Conservation (phyloP, 2,329 filamentous ascomycete genomes). For the Ascochyta koolunga region DNA sequence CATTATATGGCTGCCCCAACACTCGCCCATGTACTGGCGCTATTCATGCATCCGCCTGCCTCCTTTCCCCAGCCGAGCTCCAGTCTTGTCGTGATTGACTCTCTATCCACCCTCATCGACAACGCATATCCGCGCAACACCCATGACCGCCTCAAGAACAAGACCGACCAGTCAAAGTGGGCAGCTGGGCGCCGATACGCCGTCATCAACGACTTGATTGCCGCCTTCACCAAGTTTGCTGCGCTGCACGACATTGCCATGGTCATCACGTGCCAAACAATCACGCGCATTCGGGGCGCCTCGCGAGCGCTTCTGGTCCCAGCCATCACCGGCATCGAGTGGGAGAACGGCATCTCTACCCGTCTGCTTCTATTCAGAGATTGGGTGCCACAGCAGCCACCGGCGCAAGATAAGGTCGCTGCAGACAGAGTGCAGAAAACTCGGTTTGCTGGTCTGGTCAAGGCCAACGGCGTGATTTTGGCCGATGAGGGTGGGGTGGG, state of each 20-base stretch:
- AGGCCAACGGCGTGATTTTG: constrained; percentile 49
- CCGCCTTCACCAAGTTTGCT: constrained; percentile 71
- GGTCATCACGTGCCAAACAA: constrained; percentile 78
- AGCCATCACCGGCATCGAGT: constrained; percentile 74
- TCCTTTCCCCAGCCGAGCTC: constrained; percentile 67
- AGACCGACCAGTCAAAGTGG: constrained; percentile 55
- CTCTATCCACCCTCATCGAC: constrained; percentile 76
- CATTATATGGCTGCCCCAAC: constrained; percentile 67
- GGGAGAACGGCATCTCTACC: constrained; percentile 79
- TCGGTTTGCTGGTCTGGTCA: constrained; percentile 54
- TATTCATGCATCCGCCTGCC: constrained; percentile 71
- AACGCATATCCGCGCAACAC: constrained; percentile 71
- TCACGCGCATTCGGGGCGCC: constrained; percentile 76
- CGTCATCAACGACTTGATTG: constrained; percentile 70
- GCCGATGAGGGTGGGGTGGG: constrained; percentile 52
- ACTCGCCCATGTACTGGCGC: constrained; percentile 70
- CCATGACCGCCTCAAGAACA: constrained; percentile 51
- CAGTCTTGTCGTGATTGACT: constrained; percentile 76
- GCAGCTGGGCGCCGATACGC: constrained; percentile 58
- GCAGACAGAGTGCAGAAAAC: constrained; percentile 39
- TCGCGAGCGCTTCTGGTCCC: constrained; percentile 73
- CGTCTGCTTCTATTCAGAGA: constrained; percentile 81
- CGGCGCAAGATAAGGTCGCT: constrained; percentile 32
- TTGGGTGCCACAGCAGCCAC: constrained; percentile 52
- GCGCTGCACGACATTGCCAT: constrained; percentile 74